phyloP scores from a whole-genome alignment of 192 early-diverging fungal species.

The Linnemannia exigua region DNA sequence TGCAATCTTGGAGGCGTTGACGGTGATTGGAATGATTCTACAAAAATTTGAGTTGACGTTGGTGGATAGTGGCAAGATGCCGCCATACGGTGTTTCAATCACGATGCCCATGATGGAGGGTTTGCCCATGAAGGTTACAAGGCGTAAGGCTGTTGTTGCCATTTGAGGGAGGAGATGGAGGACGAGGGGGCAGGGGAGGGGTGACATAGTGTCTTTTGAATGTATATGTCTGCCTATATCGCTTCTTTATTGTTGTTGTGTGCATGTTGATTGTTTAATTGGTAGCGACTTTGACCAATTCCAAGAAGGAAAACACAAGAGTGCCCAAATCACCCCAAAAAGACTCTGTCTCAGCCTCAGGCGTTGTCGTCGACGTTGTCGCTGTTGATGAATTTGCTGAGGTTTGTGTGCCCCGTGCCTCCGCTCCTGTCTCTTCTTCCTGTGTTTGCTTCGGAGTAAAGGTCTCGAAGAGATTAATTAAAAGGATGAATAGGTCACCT shows the following conservation, averaged over 20 bases:
- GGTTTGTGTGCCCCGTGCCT: not conserved
- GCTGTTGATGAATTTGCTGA: not conserved
- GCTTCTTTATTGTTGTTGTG: not conserved
- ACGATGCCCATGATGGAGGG: not conserved
- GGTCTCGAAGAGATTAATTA: not conserved
- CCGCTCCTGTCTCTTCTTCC: not conserved
- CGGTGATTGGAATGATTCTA: slow-evolving; percentile 36
- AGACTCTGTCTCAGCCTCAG: not conserved
- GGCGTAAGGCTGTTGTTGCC: too few relatives aligned
- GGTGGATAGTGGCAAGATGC: not conserved
- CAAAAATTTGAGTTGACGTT: slow-evolving; percentile 35
- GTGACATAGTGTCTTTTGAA: not conserved
- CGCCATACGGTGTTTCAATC: not conserved
- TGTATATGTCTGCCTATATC: not conserved
- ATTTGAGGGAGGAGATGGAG: too few relatives aligned
- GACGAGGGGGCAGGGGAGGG: too few relatives aligned
- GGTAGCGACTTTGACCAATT: not conserved
- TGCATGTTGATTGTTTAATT: not conserved
- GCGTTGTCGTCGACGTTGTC: not conserved
- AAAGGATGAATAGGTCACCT: not conserved
- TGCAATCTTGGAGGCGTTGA: slow-evolving; percentile 46
- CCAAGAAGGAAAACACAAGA: not conserved
- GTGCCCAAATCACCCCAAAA: not conserved
- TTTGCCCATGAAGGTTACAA: not conserved
- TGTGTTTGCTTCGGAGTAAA: not conserved